Evolutionary conservation across 2,329 filamentous ascomycete species (phyloP), one percentile per base, ranked within the genome.

Genomic region (Fusarium agapanthi): DNA sequence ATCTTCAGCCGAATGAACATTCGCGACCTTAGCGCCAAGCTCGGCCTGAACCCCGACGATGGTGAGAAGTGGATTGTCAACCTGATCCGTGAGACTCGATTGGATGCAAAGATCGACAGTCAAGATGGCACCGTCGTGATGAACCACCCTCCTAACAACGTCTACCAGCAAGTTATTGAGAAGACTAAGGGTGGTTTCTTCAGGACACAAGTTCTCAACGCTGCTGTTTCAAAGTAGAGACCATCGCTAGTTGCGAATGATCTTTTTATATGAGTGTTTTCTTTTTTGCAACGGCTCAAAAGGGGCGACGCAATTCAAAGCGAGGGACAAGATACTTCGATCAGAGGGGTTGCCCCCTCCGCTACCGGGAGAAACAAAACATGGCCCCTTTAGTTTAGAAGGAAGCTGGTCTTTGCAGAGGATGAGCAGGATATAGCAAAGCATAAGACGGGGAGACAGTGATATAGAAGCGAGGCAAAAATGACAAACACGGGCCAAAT

Each of bases 21-120:
- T 83, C 95, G 95, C 89, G 96, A 98, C 79, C 90, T 99, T 67
- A 97, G 95, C 74, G 92, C 91, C 73, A 93, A 96, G 82, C 91
- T 99, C 68, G 96, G 95, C 75, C 88, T 99, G 74, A 94, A 93
- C 81, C 92, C 95, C 79, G 94, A 97, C 80, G 96, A 98, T 80
- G 96, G 96, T 79, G 96, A 99, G 90, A 99, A 99, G 88, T 99
- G 96, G 96, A 99, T 99, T 80, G 96, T 99, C 78, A 99, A 99
- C 87, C 89, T 99, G 74, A 99, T 99, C 85, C 92, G 96, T 73
- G 96, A 99, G 85, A 99, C 96, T 30, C 90, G 95, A 72, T 93
- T 99, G 72, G 96, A 99, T 81, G 96, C 96, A 79, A 99, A 99
- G 90, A 98, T 98, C 81, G 96, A 99, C 86, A 98, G 97, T 87